Percentiles rank a stretch among this genome's conserved stretches.
phyloP scores from a whole-genome alignment of 345 rosid genomes.

The Balakata baccata region DNA sequence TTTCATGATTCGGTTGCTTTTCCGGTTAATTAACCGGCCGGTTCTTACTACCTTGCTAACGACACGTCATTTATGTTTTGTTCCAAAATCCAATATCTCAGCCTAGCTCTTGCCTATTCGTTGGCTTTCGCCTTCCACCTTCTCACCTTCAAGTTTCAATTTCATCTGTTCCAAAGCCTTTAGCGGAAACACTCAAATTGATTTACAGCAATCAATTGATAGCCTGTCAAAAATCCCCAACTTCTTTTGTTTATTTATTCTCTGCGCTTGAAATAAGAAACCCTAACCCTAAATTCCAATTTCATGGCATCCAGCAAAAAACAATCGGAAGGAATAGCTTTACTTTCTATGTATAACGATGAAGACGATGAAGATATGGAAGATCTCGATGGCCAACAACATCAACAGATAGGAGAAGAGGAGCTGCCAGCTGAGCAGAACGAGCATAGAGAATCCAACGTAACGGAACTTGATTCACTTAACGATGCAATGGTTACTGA shows the following conservation, averaged over 20 bases:
- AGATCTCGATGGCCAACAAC: conserved; percentile 39
- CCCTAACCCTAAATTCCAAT: conserved; percentile 17
- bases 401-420: conserved; percentile 22
- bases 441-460: conserved; percentile 31
- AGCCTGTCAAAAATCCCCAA: not conserved
- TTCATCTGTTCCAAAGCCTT: not conserved
- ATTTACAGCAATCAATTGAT: not conserved
- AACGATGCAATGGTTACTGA: conserved; percentile 20
- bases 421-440: conserved; percentile 1
- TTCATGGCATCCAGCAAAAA: conserved; percentile 67
- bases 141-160: not conserved
- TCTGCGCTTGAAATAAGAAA: not conserved
- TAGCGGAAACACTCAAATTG: not conserved
- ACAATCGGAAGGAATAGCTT: conserved; percentile 74
- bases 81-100: too few relatives aligned
- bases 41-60: too few relatives aligned
- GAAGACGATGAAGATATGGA: conserved; percentile 89
- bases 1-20: too few relatives aligned
- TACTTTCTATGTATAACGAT: conserved; percentile 74
- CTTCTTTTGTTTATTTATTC: too few relatives aligned
- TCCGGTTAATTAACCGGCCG: too few relatives aligned
- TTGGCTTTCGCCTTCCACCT: not conserved
- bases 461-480: conserved; percentile 38
- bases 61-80: not conserved
- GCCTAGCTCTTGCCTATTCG: not conserved